phyloP scores from a whole-genome alignment of 768 basidiomycete genomes.

The Collybia sp. region DNA sequence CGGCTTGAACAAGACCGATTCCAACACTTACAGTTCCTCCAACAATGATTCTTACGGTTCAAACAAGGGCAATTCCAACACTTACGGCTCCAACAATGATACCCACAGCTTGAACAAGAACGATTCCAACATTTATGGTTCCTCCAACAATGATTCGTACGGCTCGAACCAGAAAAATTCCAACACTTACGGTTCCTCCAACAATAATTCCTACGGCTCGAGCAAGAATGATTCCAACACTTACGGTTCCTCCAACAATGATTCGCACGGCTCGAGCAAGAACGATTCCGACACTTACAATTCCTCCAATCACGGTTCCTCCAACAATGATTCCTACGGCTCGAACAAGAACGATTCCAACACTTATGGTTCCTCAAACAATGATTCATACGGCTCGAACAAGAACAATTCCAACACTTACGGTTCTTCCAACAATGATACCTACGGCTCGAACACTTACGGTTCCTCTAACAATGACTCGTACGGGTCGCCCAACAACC shows the following conservation, averaged over 20 bases:
- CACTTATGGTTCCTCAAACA: neutral
- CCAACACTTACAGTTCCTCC: constrained; percentile 14
- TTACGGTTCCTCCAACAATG: neutral
- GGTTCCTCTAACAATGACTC: constrained; percentile 10
- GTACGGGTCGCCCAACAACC: no score
- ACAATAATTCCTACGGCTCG: constrained; percentile 7
- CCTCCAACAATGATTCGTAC: constrained; percentile 3
- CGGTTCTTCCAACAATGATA: constrained; percentile 7
- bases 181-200: constrained; percentile 1
- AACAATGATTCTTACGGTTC: constrained; percentile 20
- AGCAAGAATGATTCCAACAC: constrained; percentile 13
- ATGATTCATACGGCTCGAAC: constrained; percentile 2
- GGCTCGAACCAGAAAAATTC: constrained; percentile 7
- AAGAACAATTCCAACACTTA: constrained; percentile 7
- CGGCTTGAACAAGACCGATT: constrained; percentile 10
- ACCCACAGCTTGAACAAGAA: neutral
- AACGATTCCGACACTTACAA: constrained; percentile 9
- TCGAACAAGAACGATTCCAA: neutral
- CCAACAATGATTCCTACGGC: neutral
- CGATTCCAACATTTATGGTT: constrained; percentile 2
- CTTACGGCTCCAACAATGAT: constrained; percentile 14
- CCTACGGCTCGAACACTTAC: constrained; percentile 7
- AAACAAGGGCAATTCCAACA: constrained; percentile 8
- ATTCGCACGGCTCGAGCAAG: neutral
- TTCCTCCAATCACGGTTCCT: constrained; percentile 8